Evolutionary conservation across 2,329 filamentous ascomycete genomes (phyloP).

Genomic region (Trichoderma citrinoviride): DNA sequence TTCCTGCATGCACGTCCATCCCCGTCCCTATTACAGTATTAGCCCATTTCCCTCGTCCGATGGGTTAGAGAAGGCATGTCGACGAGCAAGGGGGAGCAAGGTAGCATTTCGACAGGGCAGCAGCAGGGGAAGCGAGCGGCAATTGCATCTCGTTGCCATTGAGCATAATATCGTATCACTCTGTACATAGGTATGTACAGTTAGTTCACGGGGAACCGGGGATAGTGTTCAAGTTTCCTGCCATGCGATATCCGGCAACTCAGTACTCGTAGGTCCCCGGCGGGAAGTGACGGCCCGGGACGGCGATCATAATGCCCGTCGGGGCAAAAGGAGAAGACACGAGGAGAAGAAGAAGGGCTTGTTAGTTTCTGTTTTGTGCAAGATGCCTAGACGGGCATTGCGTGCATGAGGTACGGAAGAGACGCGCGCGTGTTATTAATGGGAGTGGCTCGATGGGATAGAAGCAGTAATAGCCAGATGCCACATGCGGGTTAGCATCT

Average conservation of each 20-base stretch:
- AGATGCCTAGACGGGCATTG: neutral
- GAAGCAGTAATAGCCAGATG: neutral
- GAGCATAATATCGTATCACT: too few species aligned
- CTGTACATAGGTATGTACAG: too few species aligned
- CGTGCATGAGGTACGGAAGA: too few species aligned
- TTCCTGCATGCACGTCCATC: neutral
- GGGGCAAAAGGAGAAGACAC: neutral
- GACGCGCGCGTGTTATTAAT: neutral
- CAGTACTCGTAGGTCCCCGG: neutral
- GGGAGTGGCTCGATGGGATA: neutral
- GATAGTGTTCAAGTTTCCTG: neutral
- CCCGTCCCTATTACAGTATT: neutral
- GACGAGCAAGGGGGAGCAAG: too few species aligned
- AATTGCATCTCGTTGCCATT: too few species aligned
- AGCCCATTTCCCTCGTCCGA: neutral
- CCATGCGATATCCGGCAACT: constrained; percentile 9
- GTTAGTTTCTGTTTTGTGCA: neutral
- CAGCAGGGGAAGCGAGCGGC: neutral
- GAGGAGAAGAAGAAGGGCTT: neutral
- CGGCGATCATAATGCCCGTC: neutral
- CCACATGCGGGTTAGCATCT: neutral
- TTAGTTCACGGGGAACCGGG: too few species aligned
- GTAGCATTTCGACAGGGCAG: neutral
- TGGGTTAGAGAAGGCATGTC: neutral
- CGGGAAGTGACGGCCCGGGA: neutral